Base-by-base conservation (phyloP, 2,329 filamentous ascomycete genomes). In the Fusarium sp. region DNA sequence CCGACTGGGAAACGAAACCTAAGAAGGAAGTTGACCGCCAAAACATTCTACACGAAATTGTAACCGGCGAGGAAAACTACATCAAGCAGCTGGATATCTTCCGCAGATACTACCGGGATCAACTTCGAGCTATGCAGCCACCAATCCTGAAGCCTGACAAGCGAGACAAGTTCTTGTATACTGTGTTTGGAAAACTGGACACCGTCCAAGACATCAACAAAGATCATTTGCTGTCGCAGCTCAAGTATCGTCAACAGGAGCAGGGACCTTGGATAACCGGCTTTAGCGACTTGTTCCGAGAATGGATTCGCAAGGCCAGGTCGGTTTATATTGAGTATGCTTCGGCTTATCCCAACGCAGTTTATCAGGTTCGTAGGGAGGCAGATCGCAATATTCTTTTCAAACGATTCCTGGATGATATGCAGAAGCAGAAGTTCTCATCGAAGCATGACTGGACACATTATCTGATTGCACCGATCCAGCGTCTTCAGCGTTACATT, bases 301-400 rank as follows among this genome's bases (percentile, higher is more conserved):
- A 99, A 81, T 99, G 96, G 96, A 97, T 98, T 66, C 89, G 96
- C 68, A 98, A 98, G 79, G 96, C 96, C 33, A 94, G 91, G 78
- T 84, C 87, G 4, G 91, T 93, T 13, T 99, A 98, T 77, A 90
- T 98, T 64, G 94, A 97, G 61, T 99, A 98, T 78, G 95, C 95
- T 39, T 91, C 92, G 2, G 90, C 90, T 1, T 98, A 96, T 72
- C 95, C 95, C 1, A 90, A 91, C 61, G 95, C 96, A 2, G 91
- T 90, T 38, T 95, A 93, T 76, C 84, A 95, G 54, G 89, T 99
- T 18, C 91, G 94, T 54, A 92, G 92, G 76, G 96, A 99, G 80
- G 86, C 91, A 1, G 91, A 95, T 46, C 88, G 91, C 57, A 99
- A 99, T 72, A 84, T 96, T 34, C 84, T 95, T 20, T 99, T 99